A percentile compares a stretch with the other conserved stretches of the same genome.
phyloP scores from a whole-genome alignment of 2,329 filamentous ascomycete genomes.

The Fusarium longipes region DNA sequence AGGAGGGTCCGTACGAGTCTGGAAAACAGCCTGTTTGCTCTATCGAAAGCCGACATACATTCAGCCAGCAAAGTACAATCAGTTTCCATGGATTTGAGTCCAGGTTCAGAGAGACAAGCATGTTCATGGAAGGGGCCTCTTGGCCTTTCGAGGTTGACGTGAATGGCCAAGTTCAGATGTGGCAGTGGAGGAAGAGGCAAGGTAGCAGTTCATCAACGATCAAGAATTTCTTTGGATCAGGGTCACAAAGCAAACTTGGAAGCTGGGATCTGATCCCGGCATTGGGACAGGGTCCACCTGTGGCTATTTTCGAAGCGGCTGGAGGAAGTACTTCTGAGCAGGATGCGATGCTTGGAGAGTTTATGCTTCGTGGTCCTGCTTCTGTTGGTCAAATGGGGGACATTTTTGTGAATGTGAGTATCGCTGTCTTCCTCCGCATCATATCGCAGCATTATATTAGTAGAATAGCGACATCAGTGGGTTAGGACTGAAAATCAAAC shows the following conservation, averaged over 20 bases:
- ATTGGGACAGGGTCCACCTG: neutral
- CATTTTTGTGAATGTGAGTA: neutral
- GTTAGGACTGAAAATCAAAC: too few relatives aligned
- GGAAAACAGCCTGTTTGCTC: neutral
- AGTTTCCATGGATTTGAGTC: neutral
- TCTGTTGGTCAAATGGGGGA: neutral
- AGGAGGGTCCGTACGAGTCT: constrained; percentile 1
- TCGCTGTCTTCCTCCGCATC: constrained; percentile 4
- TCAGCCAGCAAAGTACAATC: constrained; percentile 1
- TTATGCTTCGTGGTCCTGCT: neutral
- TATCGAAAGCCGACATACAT: neutral
- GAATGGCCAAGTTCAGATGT: neutral
- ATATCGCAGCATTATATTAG: constrained; percentile 12
- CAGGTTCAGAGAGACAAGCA: neutral
- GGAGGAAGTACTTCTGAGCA: neutral
- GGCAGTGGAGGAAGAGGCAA: constrained; percentile 3
- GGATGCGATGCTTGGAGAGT: neutral
- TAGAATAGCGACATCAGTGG: neutral
- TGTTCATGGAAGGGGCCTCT: neutral
- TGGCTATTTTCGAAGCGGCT: neutral
- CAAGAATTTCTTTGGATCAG: neutral
- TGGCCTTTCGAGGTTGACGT: constrained; percentile 5
- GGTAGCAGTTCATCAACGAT: neutral
- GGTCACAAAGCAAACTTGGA: neutral
- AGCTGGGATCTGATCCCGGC: neutral